Evolutionary conservation across 202 grass and related monocot genomes (phyloP).

Genomic region (Musa balbisiana): DNA sequence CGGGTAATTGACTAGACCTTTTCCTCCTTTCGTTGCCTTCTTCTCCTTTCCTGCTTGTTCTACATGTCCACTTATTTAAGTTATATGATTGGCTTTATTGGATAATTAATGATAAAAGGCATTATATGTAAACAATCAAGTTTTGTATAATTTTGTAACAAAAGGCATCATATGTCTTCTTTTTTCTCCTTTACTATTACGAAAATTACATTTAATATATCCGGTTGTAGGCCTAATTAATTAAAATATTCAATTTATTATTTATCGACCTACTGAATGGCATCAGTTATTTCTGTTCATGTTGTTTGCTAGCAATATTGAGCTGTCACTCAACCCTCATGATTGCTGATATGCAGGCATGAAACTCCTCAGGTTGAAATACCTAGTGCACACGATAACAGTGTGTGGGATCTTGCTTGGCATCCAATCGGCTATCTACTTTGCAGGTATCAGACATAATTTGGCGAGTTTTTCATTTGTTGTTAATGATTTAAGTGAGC

Average conservation of each 20-base stretch:
- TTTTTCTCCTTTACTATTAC: no score
- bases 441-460: slow-evolving; percentile 56
- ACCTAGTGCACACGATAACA: slow-evolving; percentile 78
- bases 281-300: neutral
- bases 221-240: no score
- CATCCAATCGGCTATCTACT: slow-evolving; percentile 99
- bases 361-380: slow-evolving; percentile 91
- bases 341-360: slow-evolving; percentile 54
- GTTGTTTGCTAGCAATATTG: neutral
- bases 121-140: neutral
- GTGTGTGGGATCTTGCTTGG: slow-evolving; percentile 99
- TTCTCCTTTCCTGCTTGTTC: neutral
- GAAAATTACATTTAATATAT: no score
- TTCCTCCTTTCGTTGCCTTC: neutral
- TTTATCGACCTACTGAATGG: no score
- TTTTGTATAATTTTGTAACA: neutral
- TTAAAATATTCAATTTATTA: no score
- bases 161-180: no score
- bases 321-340: neutral
- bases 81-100: neutral
- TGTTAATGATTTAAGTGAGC: neutral
- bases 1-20: slow-evolving; percentile 41
- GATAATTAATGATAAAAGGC: neutral
- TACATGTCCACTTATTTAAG: slow-evolving; percentile 3
- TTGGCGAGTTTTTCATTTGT: neutral